Conservation (phyloP, 2,329 filamentous ascomycete species). For the Thermothelomyces thermophilus region DNA sequence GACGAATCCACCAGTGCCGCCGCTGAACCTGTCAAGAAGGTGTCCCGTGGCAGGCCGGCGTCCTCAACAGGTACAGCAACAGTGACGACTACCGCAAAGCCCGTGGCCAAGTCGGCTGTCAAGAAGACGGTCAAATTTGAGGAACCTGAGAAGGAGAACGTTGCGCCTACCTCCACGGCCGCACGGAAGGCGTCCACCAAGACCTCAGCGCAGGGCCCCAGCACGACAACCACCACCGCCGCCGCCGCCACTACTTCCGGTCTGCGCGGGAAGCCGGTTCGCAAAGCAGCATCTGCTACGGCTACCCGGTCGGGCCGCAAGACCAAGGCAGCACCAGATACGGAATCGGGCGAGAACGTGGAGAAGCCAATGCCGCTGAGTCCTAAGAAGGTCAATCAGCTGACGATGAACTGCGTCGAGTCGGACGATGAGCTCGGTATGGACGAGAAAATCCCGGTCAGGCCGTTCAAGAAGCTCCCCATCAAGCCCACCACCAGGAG, state of each 20-base stretch:
- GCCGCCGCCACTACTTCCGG: conserved; percentile 20
- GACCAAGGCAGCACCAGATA: conserved; percentile 25
- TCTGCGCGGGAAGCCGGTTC: conserved; percentile 39
- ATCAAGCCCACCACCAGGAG: conserved; percentile 40
- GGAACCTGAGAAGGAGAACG: conserved; percentile 59
- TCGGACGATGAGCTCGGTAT: conserved; percentile 57
- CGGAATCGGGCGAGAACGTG: conserved; percentile 30
- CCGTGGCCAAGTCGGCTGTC: conserved; percentile 37
- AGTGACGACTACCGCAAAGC: conserved; percentile 17
- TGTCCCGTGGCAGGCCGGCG: conserved; percentile 34
- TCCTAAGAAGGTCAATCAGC: conserved; percentile 58
- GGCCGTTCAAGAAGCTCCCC: conserved; percentile 49
- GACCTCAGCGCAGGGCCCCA: conserved; percentile 13
- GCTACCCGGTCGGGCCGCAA: conserved; percentile 25
- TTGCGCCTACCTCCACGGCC: conserved; percentile 32
- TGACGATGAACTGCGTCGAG: conserved; percentile 41
- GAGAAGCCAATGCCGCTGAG: conserved; percentile 45
- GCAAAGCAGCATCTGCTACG: conserved; percentile 36
- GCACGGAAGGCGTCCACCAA: conserved; percentile 29
- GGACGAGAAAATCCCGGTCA: conserved; percentile 44
- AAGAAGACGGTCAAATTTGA: conserved; percentile 60
- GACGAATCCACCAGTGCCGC: background rate
- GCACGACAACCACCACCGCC: conserved; percentile 20
- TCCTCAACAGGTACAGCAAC: conserved; percentile 25
- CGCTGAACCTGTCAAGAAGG: conserved; percentile 32